Conservation (phyloP, 2,329 filamentous ascomycete genomes). For the Aspergillus uvarum region DNA sequence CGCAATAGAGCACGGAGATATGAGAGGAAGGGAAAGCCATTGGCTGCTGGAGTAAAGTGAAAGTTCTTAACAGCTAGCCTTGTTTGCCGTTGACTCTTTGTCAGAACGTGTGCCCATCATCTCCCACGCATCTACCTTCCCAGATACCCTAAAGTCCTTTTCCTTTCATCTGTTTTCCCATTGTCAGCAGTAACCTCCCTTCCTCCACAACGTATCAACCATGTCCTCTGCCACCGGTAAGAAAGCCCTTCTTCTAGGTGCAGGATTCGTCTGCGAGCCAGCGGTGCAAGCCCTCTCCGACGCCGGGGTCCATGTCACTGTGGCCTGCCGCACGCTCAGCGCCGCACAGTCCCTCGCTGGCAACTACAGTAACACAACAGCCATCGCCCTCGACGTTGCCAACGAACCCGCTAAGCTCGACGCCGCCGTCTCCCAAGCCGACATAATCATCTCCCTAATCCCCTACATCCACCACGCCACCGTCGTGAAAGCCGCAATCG, state of each 20-base stretch:
- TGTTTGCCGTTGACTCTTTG: not conserved
- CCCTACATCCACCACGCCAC: not conserved
- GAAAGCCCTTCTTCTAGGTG: not conserved
- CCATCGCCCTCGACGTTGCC: not conserved
- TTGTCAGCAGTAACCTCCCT: no score
- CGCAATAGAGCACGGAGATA: not conserved
- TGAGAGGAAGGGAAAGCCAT: no score
- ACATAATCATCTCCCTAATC: constrained; percentile 2
- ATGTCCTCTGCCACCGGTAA: not conserved
- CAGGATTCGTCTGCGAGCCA: constrained; percentile 5
- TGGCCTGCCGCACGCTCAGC: constrained; percentile 7
- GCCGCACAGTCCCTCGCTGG: not conserved
- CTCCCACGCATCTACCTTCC: not conserved
- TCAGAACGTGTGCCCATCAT: not conserved
- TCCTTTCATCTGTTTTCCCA: not conserved
- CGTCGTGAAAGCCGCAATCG: not conserved
- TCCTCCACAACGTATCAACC: not conserved
- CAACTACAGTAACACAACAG: constrained; percentile 1
- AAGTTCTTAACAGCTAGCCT: no score
- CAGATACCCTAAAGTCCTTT: not conserved
- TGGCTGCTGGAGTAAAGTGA: no score
- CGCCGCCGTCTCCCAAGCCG: not conserved
- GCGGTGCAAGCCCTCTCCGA: constrained; percentile 1
- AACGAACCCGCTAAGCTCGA: not conserved
- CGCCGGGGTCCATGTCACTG: constrained; percentile 6